Conservation (phyloP, 2,329 filamentous ascomycete genomes). For the Penicillium oxalicum region DNA sequence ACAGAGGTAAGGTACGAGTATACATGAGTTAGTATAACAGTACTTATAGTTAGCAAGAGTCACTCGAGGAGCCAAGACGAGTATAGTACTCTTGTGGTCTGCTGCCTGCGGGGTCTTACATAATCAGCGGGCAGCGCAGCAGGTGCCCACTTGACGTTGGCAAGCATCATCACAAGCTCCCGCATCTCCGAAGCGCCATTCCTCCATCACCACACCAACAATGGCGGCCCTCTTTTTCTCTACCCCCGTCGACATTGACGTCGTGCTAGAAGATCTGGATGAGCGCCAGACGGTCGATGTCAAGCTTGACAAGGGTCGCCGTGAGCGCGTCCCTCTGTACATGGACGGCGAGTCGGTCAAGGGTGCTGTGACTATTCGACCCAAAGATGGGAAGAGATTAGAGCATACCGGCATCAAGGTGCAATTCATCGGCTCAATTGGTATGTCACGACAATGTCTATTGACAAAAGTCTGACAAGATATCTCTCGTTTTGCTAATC, state of each 20-base stretch:
- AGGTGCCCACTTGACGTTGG: conserved; percentile 11
- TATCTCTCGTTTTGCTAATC: too few species aligned
- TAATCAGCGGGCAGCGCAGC: conserved; percentile 6
- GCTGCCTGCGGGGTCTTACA: conserved; percentile 13
- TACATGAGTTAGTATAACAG: too few species aligned
- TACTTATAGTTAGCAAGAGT: too few species aligned
- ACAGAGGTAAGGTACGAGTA: too few species aligned
- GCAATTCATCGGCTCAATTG: conserved; percentile 98
- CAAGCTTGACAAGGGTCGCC: conserved; percentile 95
- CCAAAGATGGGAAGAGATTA: conserved; percentile 95
- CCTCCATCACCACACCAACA: conserved; percentile 16
- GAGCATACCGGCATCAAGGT: conserved; percentile 99
- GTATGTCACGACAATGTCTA: conserved; percentile 28
- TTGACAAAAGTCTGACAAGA: too few species aligned
- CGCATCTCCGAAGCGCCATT: conserved; percentile 2
- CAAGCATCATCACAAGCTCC: conserved; percentile 15
- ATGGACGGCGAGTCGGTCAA: conserved; percentile 98
- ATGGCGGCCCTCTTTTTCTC: conserved; percentile 99
- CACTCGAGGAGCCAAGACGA: too few species aligned
- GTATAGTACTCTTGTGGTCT: too few species aligned
- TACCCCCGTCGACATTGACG: conserved; percentile 96
- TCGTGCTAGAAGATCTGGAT: conserved; percentile 92
- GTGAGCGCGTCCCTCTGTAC: conserved; percentile 93
- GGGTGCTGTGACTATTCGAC: conserved; percentile 86
- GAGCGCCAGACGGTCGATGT: conserved; percentile 93